Base-by-base conservation (phyloP, 1,139 yeast species). In the Lodderomyces theae region DNA sequence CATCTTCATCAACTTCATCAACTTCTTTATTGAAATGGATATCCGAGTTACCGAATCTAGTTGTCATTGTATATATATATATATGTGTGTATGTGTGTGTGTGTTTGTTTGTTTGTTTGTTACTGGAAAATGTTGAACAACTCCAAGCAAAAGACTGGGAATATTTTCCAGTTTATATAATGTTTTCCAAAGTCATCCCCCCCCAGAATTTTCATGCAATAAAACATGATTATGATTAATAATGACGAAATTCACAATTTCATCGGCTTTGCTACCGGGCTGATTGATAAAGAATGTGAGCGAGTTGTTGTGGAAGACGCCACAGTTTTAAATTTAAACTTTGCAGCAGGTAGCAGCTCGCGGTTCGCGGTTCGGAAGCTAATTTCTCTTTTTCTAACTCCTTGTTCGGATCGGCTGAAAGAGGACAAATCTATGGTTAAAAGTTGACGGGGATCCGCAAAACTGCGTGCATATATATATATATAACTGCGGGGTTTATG, bases 21-120 rank as follows among this genome's bases (percentile, higher is more conserved):
- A 63, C 59, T n/a, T 64, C 69, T 28, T 62, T 53, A 41, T 58
- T 61, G 46, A 61, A 70, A 51, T 70, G 76, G 43, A 66, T 69
- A 53, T 70, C 76, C 50, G 57, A 62, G 51, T 68, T 65, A 31
- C 71, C 70, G 46, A 60, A 64, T 47, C 52, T 52, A 42, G 46
- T 41, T 31, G 42, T 37, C 43, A 43, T 43, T 28, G 31, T 24
- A n/a, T 28, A 11, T 15, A 18, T 28, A 15, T 28, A 18, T 28
- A n/a, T 28, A 18, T 28, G 26, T 28, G 11, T 15, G 31, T 28
- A 15, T 28, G 31, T 28, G 18, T 28, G 31, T 28, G 16, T 26
- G 4, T 26, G 9, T 26, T 3, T 26, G 9, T 26, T 15, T 26
- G 16, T 26, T 12, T 26, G 29, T 26, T 7, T 26, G 29, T 12